phyloP scores from a whole-genome alignment of 768 basidiomycete species.

The Podaxis mareebaensis region DNA sequence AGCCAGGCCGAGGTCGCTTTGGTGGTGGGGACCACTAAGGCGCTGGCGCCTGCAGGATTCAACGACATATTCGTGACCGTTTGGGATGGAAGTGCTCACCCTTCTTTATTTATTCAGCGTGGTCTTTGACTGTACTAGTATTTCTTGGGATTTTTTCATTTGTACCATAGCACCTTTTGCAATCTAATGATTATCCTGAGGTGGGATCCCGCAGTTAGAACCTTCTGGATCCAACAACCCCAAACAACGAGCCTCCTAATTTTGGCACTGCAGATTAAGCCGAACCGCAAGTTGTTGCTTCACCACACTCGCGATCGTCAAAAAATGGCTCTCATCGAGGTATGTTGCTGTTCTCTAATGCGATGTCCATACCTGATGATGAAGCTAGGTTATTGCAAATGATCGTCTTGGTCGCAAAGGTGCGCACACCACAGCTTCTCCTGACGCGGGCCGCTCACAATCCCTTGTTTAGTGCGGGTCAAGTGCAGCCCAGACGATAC shows the following conservation, averaged over 20 bases:
- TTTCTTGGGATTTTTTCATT: not conserved
- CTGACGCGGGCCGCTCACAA: not conserved
- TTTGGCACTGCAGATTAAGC: not conserved
- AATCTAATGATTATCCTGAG: not conserved
- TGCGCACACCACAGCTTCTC: slow-evolving; percentile 26
- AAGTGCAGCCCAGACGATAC: slow-evolving; percentile 96
- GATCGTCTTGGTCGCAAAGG: slow-evolving; percentile 95
- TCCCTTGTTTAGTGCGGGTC: slow-evolving; percentile 70
- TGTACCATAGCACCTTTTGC: not conserved
- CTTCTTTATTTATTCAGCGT: not conserved
- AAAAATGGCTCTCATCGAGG: slow-evolving; percentile 58
- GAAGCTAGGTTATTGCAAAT: slow-evolving; percentile 83
- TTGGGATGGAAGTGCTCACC: not conserved
- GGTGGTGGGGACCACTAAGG: slow-evolving; percentile 81
- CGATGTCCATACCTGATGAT: slow-evolving; percentile 1
- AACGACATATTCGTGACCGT: slow-evolving; percentile 54
- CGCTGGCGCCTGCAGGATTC: slow-evolving; percentile 78
- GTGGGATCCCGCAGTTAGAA: not conserved
- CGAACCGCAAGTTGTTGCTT: not conserved
- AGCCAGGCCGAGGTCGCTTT: slow-evolving; percentile 45
- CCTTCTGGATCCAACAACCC: not conserved
- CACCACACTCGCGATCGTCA: not conserved
- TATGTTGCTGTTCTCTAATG: slow-evolving; percentile 22
- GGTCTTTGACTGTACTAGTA: not conserved
- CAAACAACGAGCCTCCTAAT: not conserved